Conservation (phyloP, 2,329 filamentous ascomycete species). For the Neonectria neomacrospora region DNA sequence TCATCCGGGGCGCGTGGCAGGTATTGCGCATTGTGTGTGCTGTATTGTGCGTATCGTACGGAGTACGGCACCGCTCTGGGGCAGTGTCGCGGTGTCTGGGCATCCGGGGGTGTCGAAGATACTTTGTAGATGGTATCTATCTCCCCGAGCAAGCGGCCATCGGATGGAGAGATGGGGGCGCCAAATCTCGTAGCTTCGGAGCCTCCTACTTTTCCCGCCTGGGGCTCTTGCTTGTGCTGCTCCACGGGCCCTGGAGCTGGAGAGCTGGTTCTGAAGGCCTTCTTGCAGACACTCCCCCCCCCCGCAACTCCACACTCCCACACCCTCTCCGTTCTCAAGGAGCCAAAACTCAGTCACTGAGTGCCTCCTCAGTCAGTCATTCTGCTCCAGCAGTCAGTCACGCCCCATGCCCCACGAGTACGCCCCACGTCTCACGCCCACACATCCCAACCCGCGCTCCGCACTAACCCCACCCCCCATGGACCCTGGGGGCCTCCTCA, state of each 20-base stretch:
- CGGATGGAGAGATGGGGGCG: constrained; percentile 23
- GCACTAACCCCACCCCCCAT: constrained; percentile 21
- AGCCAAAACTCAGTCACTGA: constrained; percentile 23
- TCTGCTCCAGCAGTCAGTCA: constrained; percentile 15
- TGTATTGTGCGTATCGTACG: background rate
- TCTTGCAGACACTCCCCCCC: constrained; percentile 31
- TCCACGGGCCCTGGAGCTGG: background rate
- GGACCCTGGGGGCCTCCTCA: constrained; percentile 24
- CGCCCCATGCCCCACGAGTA: constrained; percentile 35
- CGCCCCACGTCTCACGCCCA: constrained; percentile 22
- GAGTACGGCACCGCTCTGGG: background rate
- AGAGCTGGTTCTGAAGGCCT: constrained; percentile 29
- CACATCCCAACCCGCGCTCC: constrained; percentile 23
- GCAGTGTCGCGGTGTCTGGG: constrained; percentile 20
- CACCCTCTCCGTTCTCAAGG: constrained; percentile 26
- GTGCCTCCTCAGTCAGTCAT: constrained; percentile 9
- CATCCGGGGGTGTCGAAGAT: background rate
- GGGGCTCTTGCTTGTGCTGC: constrained; percentile 28
- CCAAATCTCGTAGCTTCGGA: constrained; percentile 32
- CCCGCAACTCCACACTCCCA: constrained; percentile 19
- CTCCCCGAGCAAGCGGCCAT: constrained; percentile 29
- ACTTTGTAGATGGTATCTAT: constrained; percentile 17
- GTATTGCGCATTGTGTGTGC: background rate
- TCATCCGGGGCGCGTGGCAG: constrained; percentile 13
- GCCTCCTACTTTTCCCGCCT: constrained; percentile 45